phyloP scores from a whole-genome alignment of 257 asterid species.

The Jacaranda mimosifolia region DNA sequence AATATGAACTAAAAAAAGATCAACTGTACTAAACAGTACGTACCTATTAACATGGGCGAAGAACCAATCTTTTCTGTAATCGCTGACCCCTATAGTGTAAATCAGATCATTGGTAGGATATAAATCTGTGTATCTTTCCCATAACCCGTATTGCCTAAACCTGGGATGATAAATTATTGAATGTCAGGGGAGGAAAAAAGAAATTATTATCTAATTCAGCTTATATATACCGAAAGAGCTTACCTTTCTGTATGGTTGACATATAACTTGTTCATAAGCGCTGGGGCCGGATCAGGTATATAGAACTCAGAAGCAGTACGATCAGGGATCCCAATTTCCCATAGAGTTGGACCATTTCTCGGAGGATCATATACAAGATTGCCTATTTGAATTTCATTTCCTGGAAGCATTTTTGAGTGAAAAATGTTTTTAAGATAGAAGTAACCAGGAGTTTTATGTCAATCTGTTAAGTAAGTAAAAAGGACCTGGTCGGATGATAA shows the following conservation, averaged over 20 bases:
- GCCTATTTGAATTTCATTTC: slow-evolving; percentile 34
- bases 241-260: slow-evolving; percentile 43
- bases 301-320: slow-evolving; percentile 55
- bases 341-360: slow-evolving; percentile 54
- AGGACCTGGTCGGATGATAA: slow-evolving; percentile 54
- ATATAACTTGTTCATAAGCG: slow-evolving; percentile 38
- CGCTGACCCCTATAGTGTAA: slow-evolving; percentile 46
- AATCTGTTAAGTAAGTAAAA: not conserved
- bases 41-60: slow-evolving; percentile 59
- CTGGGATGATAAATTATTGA: slow-evolving; percentile 24
- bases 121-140: slow-evolving; percentile 51
- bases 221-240: not conserved
- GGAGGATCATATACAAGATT: slow-evolving; percentile 48
- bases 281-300: slow-evolving; percentile 50
- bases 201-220: not conserved
- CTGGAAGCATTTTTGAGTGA: slow-evolving; percentile 24
- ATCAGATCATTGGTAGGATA: slow-evolving; percentile 46
- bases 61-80: slow-evolving; percentile 49
- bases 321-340: slow-evolving; percentile 66
- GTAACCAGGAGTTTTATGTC: not conserved
- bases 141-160: slow-evolving; percentile 51
- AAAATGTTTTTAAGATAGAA: not conserved
- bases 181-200: not conserved
- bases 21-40: slow-evolving; percentile 19
- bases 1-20: not conserved